Conservation (phyloP, 2,329 filamentous ascomycete genomes). For the Colletotrichum eleusines region DNA sequence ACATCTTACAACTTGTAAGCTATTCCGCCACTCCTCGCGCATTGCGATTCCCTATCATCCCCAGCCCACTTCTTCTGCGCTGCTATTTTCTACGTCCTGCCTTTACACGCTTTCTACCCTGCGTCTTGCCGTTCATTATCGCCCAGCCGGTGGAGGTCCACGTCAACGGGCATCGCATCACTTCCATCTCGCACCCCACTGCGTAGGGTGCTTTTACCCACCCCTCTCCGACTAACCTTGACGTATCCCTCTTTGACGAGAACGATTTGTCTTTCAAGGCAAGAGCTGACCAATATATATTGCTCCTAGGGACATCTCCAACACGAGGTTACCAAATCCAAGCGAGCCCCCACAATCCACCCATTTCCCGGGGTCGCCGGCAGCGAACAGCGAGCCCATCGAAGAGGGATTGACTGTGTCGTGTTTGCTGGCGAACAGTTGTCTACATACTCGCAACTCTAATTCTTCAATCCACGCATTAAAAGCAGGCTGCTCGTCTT, state of each 20-base stretch:
- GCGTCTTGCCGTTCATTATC: too few relatives aligned
- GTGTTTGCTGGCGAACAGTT: constrained; percentile 2
- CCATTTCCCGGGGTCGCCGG: constrained; percentile 25
- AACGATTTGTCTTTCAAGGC: too few relatives aligned
- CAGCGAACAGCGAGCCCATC: constrained; percentile 23
- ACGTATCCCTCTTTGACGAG: background rate
- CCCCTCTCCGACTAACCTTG: background rate
- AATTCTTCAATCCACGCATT: background rate
- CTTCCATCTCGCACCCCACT: background rate
- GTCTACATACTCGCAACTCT: background rate
- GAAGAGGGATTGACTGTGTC: constrained; percentile 7
- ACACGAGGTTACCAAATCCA: background rate
- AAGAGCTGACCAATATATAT: background rate
- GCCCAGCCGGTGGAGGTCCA: background rate
- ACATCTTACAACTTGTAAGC: constrained; percentile 15
- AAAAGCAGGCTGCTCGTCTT: background rate
- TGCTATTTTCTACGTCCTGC: background rate
- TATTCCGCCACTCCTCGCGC: background rate
- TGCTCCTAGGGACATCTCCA: background rate
- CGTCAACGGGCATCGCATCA: background rate
- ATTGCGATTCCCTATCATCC: background rate
- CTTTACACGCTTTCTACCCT: background rate
- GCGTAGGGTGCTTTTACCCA: background rate
- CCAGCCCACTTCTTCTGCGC: background rate
- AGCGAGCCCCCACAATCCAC: background rate